phyloP scores from a whole-genome alignment of 805 yeast genomes.

The Limtongozyma cylindracea region DNA sequence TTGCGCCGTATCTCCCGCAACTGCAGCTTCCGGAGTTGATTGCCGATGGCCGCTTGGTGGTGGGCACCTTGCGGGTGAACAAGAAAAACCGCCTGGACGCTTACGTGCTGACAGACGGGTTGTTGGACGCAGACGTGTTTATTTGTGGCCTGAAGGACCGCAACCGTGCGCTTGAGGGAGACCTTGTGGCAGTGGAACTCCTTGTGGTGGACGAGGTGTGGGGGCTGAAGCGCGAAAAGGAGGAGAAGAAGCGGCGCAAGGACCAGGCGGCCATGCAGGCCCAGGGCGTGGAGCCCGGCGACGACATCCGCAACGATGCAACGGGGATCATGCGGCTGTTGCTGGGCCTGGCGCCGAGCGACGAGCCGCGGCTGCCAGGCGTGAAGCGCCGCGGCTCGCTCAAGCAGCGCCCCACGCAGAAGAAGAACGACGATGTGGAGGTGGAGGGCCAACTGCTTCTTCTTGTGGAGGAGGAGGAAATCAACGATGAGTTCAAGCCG shows the following conservation, averaged over 20 bases:
- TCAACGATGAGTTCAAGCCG: conserved; percentile 80
- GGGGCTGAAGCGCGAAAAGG: conserved; percentile 90
- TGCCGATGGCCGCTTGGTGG: conserved; percentile 73
- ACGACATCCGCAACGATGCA: conserved; percentile 65
- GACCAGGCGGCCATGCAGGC: conserved; percentile 92
- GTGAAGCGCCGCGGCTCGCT: conserved; percentile 62
- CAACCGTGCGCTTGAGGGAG: conserved; percentile 93
- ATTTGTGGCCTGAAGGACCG: conserved; percentile 97
- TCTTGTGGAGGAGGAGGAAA: conserved; percentile 86
- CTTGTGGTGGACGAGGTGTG: conserved; percentile 93
- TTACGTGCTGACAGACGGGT: conserved; percentile 91
- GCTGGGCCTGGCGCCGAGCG: conserved; percentile 17
- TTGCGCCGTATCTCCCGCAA: conserved; percentile 93
- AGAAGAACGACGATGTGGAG: conserved; percentile 94
- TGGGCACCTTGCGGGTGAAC: conserved; percentile 83
- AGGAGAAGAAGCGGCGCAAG: conserved; percentile 85
- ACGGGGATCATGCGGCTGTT: too few relatives aligned
- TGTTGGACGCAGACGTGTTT: conserved; percentile 87
- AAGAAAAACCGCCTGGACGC: conserved; percentile 95
- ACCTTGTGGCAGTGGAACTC: conserved; percentile 84
- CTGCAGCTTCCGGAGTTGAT: conserved; percentile 75
- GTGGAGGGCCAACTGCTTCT: conserved; percentile 92
- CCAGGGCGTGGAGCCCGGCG: conserved; percentile 67
- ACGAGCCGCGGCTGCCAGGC: conserved; percentile 7
- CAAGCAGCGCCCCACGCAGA: conserved; percentile 88